Conservation (phyloP, 2,329 filamentous ascomycete species). For the Drechslerella stenobrocha region DNA sequence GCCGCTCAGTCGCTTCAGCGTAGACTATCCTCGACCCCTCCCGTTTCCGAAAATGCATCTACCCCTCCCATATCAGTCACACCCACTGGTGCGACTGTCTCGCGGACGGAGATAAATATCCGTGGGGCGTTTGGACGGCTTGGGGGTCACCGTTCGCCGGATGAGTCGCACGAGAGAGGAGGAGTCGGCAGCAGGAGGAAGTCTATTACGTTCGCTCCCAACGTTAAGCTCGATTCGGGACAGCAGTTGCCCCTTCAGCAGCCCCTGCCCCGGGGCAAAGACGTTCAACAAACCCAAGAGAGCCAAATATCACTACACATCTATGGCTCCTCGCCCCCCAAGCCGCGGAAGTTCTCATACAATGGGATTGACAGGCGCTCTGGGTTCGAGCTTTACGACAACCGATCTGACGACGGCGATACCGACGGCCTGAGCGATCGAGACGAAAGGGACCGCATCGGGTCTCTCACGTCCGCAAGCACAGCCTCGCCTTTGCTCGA, state of each 20-base stretch:
- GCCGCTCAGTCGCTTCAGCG: constrained; percentile 45
- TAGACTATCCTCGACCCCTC: constrained; percentile 42
- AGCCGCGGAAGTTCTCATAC: constrained; percentile 30
- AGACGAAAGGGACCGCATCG: constrained; percentile 38
- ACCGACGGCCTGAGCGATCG: constrained; percentile 31
- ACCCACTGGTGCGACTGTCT: constrained; percentile 37
- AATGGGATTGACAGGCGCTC: constrained; percentile 15
- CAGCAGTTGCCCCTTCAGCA: constrained; percentile 48
- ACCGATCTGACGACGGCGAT: constrained; percentile 42
- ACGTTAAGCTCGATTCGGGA: constrained; percentile 51
- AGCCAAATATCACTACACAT: constrained; percentile 35
- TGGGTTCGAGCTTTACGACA: constrained; percentile 42
- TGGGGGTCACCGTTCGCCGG: constrained; percentile 13
- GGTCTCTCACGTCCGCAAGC: constrained; percentile 43
- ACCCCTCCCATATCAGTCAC: constrained; percentile 45
- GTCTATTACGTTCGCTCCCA: constrained; percentile 52
- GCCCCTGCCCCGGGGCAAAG: constrained; percentile 45
- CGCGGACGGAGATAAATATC: constrained; percentile 34
- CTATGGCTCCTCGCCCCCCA: constrained; percentile 39
- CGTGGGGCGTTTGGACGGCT: constrained; percentile 33
- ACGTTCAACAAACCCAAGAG: constrained; percentile 12
- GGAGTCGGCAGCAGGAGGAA: constrained; percentile 48
- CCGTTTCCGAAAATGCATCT: constrained; percentile 45
- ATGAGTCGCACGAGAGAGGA: constrained; percentile 31
- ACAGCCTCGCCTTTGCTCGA: constrained; percentile 41